Conservation (phyloP, 768 basidiomycete species). For the Trametes cubensis region DNA sequence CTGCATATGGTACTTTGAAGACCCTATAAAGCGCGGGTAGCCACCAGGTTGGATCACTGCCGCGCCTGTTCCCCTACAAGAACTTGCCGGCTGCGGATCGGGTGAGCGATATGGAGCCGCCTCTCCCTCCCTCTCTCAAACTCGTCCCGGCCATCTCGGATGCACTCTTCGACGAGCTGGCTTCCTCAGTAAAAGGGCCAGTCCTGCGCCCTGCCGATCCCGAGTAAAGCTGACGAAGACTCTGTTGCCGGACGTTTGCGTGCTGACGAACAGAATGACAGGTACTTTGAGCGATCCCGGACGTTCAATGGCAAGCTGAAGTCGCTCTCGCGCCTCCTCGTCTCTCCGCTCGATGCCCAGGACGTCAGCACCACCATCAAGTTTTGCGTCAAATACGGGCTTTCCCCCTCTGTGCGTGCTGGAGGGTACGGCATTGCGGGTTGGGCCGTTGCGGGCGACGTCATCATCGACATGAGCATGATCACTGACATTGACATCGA, state of each 20-base stretch:
- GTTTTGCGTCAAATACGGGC: slow-evolving; percentile 71
- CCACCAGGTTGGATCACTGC: not conserved
- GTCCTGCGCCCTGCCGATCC: slow-evolving; percentile 23
- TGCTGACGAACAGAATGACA: slow-evolving; percentile 3
- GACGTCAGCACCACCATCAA: slow-evolving; percentile 79
- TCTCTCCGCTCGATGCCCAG: slow-evolving; percentile 73
- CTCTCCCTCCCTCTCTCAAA: not conserved
- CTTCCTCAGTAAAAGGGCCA: slow-evolving; percentile 22
- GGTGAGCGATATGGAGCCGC: slow-evolving; percentile 2
- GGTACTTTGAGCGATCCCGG: slow-evolving; percentile 29
- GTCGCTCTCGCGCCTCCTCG: slow-evolving; percentile 39
- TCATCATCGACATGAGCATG: slow-evolving; percentile 79
- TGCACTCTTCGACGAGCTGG: slow-evolving; percentile 24
- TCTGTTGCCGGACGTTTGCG: not conserved
- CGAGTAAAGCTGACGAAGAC: slow-evolving; percentile 16
- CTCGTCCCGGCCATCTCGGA: slow-evolving; percentile 1
- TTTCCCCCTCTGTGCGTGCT: slow-evolving; percentile 82
- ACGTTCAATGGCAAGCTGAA: slow-evolving; percentile 36
- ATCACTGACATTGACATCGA: slow-evolving; percentile 73
- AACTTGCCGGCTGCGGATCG: not conserved
- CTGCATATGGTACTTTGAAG: not conserved
- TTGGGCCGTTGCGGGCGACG: slow-evolving; percentile 84
- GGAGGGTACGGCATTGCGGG: slow-evolving; percentile 92
- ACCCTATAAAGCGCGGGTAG: not conserved
- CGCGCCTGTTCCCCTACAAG: not conserved